Percentiles rank a stretch among this genome's conserved stretches.
Evolutionary conservation across 2,329 filamentous ascomycete species (phyloP).

Genomic region (Colletotrichum eleusines): DNA sequence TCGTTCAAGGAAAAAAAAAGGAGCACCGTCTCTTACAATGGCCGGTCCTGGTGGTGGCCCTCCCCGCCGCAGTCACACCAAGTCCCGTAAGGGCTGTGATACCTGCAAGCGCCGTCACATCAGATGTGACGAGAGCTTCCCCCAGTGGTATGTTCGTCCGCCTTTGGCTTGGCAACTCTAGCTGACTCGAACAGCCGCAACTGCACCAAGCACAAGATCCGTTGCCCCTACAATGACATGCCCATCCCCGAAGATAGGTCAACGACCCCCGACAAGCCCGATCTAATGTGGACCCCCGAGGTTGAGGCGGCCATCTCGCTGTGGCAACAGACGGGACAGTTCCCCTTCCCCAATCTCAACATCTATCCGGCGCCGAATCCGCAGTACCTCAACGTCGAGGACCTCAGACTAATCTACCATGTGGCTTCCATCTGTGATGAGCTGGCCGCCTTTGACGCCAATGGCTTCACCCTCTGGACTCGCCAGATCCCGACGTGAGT

Average conservation of each 20-base stretch:
- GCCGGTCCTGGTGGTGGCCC: slow-evolving; percentile 95
- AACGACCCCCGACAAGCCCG: slow-evolving; percentile 71
- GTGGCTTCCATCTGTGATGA: slow-evolving; percentile 88
- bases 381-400: slow-evolving; percentile 78
- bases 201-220: slow-evolving; percentile 98
- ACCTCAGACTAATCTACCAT: slow-evolving; percentile 91
- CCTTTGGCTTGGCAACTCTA: background rate
- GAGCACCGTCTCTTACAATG: slow-evolving; percentile 71
- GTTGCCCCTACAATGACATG: slow-evolving; percentile 96
- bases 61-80: slow-evolving; percentile 92
- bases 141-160: slow-evolving; percentile 80
- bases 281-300: slow-evolving; percentile 87
- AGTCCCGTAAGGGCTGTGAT: slow-evolving; percentile 98
- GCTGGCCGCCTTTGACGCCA: slow-evolving; percentile 80
- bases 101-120: slow-evolving; percentile 98
- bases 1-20: slow-evolving; percentile 47
- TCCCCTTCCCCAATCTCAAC: slow-evolving; percentile 85
- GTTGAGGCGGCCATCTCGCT: slow-evolving; percentile 84
- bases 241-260: slow-evolving; percentile 74
- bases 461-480: slow-evolving; percentile 92
- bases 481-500: slow-evolving; percentile 91
- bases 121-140: slow-evolving; percentile 96
- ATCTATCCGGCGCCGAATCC: slow-evolving; percentile 82
- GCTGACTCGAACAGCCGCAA: slow-evolving; percentile 76
- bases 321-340: slow-evolving; percentile 87